Conservation (phyloP, 164 flowering plant genomes). For the Stephania japonica region DNA sequence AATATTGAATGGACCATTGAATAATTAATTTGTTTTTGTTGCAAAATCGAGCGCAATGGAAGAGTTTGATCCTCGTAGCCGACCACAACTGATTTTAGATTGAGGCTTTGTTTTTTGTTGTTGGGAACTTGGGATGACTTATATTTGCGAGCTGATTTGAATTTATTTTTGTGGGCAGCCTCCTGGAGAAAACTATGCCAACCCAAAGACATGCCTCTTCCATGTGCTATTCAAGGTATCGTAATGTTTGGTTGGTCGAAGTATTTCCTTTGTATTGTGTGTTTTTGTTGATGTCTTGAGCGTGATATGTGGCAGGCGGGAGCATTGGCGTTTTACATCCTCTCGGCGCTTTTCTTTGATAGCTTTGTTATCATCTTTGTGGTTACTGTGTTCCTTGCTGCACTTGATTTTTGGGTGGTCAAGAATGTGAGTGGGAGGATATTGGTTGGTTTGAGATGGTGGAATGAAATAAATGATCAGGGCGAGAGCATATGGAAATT, state of each 20-base stretch:
- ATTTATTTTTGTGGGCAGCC: constrained; percentile 35
- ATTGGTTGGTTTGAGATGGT: constrained; percentile 94
- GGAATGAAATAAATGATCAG: constrained; percentile 90
- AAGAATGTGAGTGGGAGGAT: constrained; percentile 96
- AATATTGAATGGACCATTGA: too few species aligned
- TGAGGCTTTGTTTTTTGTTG: too few species aligned
- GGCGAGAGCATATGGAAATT: constrained; percentile 97
- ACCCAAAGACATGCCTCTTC: constrained; percentile 87
- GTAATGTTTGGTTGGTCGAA: not conserved
- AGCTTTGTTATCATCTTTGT: constrained; percentile 93
- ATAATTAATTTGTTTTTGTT: too few species aligned
- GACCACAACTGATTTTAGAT: too few species aligned
- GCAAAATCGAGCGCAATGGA: too few species aligned
- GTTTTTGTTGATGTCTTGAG: not conserved
- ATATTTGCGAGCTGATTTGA: not conserved
- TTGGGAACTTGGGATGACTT: too few species aligned
- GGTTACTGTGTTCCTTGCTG: constrained; percentile 83
- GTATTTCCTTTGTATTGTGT: not conserved
- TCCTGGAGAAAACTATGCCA: constrained; percentile 72
- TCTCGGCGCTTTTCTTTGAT: constrained; percentile 70
- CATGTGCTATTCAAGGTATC: constrained; percentile 90
- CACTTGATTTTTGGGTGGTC: constrained; percentile 97
- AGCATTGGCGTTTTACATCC: constrained; percentile 88
- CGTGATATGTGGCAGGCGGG: constrained; percentile 48
- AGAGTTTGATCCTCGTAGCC: too few species aligned